phyloP scores from a whole-genome alignment of 2,329 filamentous ascomycete species.

The Claviceps africana region DNA sequence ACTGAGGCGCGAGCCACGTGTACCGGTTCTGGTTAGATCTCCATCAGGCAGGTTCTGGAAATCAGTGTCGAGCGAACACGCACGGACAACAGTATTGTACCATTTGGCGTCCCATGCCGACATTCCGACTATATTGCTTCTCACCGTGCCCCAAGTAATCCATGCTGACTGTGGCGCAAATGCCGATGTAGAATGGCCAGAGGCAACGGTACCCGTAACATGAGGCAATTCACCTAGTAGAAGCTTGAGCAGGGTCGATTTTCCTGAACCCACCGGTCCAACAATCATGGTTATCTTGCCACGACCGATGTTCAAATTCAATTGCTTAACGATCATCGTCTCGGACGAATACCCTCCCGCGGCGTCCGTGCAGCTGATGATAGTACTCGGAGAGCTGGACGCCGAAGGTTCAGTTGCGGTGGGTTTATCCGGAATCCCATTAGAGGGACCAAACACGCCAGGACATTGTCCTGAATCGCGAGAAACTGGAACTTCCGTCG shows the following conservation, averaged over 20 bases:
- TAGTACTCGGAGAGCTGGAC: not conserved
- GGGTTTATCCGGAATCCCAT: not conserved
- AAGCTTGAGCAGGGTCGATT: constrained; percentile 12
- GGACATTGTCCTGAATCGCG: not conserved
- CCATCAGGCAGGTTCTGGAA: constrained; percentile 11
- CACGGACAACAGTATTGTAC: constrained; percentile 11
- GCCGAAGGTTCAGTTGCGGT: not conserved
- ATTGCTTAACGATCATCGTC: constrained; percentile 1
- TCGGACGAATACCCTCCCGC: constrained; percentile 6
- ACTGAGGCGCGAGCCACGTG: constrained; percentile 12
- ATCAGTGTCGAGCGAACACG: constrained; percentile 10
- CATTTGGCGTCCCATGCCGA: constrained; percentile 8
- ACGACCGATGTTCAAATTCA: constrained; percentile 7
- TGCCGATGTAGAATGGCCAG: constrained; percentile 7
- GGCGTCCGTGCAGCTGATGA: constrained; percentile 1
- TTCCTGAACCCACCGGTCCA: constrained; percentile 13
- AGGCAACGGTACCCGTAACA: constrained; percentile 5
- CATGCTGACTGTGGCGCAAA: constrained; percentile 14
- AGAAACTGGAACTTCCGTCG: not conserved
- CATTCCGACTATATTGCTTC: constrained; percentile 13
- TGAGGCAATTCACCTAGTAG: constrained; percentile 12
- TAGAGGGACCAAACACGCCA: not conserved
- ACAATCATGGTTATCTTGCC: constrained; percentile 11
- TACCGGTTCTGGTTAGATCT: constrained; percentile 11
- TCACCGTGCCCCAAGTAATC: constrained; percentile 12